Base-by-base conservation (phyloP, 306 rosid genomes). In the Quercus berberidifolia region DNA sequence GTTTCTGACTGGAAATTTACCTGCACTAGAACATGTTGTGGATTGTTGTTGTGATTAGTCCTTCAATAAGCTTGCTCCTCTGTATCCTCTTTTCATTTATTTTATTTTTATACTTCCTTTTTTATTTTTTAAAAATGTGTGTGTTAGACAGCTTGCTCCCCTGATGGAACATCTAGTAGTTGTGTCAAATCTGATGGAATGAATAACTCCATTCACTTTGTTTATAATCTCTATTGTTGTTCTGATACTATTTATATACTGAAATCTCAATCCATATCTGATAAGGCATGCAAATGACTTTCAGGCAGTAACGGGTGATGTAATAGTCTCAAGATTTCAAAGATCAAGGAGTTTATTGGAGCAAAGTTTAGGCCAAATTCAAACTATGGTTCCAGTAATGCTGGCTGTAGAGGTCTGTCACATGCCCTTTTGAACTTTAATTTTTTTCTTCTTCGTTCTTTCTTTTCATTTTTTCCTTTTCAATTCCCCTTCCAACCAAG, bases 221-320 rank as follows among this genome's bases (percentile, higher is more conserved):
- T 19, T 19, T 25, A 46, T 56, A 30, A 30, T 17, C 14, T 23
- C 23, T 23, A 25, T 7, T 7, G 30, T 20, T 30, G 30, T 21
- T 67, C 51, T 18, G 41, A 6, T 13, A 43, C 56, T 60, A 43
- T n/a, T 63, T 71, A 33, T 49, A 30, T 73, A 1, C 38, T 57
- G 68, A 57, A 54, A 35, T 51, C 51, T 31, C 8, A 10, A 25
- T 67, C 17, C 46, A 12, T 56, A 38, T 31, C 63, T 83, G 68
- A 78, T 28, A 60, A 63, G 69, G 59, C 78, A 30, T 10, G 20
- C 57, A 10, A 65, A 70, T 74, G 51, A 35, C 79, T 88, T 79
- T 72, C 88, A 94, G 98, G 93, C 91, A 63, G 3, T 85, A 23
- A 91, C 97, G 0, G 93, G 98, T 78, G 92, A 92, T 73, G 74